Evolutionary conservation across 352 stramenopile species (phyloP).

Genomic region (Blastocystis sp.): DNA sequence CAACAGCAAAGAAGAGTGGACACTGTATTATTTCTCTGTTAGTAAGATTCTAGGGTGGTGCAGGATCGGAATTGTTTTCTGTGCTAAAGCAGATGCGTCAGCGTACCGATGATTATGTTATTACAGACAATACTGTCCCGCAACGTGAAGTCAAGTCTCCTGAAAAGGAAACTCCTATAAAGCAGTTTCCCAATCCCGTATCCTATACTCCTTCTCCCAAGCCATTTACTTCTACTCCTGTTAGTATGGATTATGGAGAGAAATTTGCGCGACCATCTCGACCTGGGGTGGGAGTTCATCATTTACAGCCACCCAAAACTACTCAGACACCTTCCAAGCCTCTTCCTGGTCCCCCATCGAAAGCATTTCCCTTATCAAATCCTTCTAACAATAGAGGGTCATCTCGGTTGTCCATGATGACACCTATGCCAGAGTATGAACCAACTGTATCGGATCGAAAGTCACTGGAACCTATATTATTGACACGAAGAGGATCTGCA

Average conservation of each 20-base stretch:
- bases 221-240: not conserved
- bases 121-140: not conserved
- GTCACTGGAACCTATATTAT: not conserved
- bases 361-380: not conserved
- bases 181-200: not conserved
- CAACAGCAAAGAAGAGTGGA: too few relatives aligned
- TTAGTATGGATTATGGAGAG: conserved; percentile 20
- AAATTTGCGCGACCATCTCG: conserved; percentile 1
- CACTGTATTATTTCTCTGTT: not conserved
- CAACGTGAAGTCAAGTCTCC: not conserved
- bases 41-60: not conserved
- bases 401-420: too few relatives aligned
- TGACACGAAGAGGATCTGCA: too few relatives aligned
- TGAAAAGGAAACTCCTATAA: not conserved
- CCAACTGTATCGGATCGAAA: not conserved
- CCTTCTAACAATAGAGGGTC: not conserved
- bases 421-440: not conserved
- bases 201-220: not conserved
- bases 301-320: not conserved
- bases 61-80: not conserved
- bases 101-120: not conserved
- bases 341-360: not conserved
- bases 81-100: not conserved
- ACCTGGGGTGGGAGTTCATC: not conserved
- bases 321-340: not conserved